Percentiles rank a stretch among this genome's conserved stretches.
These are phyloP conservation scores for Populus deltoides DNA, from an alignment of 345 rosid species.

Conservation along the genomic window DNA sequence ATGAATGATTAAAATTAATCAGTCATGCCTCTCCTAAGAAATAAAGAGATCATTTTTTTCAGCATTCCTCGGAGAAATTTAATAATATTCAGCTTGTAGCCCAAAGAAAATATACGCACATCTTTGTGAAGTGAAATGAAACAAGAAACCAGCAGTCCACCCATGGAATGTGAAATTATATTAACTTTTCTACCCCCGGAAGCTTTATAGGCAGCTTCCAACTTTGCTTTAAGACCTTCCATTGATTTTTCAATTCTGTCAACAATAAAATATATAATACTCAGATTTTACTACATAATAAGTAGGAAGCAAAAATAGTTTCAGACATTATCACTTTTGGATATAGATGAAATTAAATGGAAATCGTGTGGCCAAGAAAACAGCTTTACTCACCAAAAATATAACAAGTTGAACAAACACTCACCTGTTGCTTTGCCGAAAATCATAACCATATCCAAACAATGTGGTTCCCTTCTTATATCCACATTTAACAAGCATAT, in stretches of 20 bases:
- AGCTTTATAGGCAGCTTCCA: conserved; percentile 69
- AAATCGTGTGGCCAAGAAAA: not conserved
- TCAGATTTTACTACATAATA: not conserved
- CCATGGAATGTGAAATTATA: conserved; percentile 88
- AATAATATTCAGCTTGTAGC: conserved; percentile 10
- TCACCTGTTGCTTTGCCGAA: conserved; percentile 88
- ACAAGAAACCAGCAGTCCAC: conserved; percentile 70
- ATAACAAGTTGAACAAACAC: not conserved
- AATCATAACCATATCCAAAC: conserved; percentile 89
- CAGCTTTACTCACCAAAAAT: not conserved
- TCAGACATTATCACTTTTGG: not conserved
- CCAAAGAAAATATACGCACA: conserved; percentile 38
- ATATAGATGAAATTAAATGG: not conserved
- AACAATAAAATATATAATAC: conserved; percentile 15
- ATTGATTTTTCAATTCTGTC: conserved; percentile 59
- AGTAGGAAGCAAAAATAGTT: not conserved
- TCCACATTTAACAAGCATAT: conserved; percentile 70
- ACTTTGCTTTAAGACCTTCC: conserved; percentile 59
- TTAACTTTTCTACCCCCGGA: conserved; percentile 72
- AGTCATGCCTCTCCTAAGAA: conserved; percentile 8
- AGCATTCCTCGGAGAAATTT: not conserved
- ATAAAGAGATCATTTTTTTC: conserved; percentile 9
- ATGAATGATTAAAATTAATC: conserved; percentile 11
- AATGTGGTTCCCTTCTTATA: conserved; percentile 78
- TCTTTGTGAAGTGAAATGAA: conserved; percentile 67